Evolutionary conservation across 2,329 filamentous ascomycete genomes (phyloP).

Genomic region (Curvularia verruculosa): DNA sequence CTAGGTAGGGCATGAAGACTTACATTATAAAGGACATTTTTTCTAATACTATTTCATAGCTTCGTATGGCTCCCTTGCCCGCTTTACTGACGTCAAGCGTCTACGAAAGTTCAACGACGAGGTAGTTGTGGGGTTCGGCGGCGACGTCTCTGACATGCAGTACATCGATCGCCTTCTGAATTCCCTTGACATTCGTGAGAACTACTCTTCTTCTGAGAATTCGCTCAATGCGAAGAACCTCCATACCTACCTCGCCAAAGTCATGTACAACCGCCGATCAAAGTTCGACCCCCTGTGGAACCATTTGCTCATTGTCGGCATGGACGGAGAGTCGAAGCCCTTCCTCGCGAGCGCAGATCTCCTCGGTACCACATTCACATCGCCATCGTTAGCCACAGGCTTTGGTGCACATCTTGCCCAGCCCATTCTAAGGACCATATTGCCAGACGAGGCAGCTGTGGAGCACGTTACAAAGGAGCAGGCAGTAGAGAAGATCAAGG

Average conservation of each 20-base stretch:
- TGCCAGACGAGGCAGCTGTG: constrained; percentile 82
- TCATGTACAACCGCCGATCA: constrained; percentile 92
- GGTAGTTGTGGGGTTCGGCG: constrained; percentile 89
- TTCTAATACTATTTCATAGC: constrained; percentile 59
- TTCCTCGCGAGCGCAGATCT: constrained; percentile 93
- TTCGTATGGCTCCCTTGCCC: constrained; percentile 92
- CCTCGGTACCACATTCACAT: constrained; percentile 87
- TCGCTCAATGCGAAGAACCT: constrained; percentile 87
- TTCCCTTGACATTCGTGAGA: constrained; percentile 85
- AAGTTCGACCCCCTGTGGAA: constrained; percentile 99
- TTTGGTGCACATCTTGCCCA: constrained; percentile 93
- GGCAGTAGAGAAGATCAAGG: constrained; percentile 80
- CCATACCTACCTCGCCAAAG: constrained; percentile 94
- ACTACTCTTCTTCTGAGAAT: constrained; percentile 68
- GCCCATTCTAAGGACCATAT: constrained; percentile 83
- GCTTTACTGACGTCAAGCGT: constrained; percentile 96
- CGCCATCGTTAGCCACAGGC: constrained; percentile 88
- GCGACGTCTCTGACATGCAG: constrained; percentile 99
- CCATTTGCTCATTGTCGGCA: constrained; percentile 85
- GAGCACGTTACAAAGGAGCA: constrained; percentile 74
- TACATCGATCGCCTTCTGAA: constrained; percentile 91
- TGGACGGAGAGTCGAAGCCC: constrained; percentile 76
- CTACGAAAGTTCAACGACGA: constrained; percentile 85
- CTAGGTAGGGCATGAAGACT: constrained; percentile 66
- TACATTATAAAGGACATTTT: constrained; percentile 9